These are phyloP conservation scores for Blastobotrys aristatus DNA, from an alignment of 1,139 yeast genomes.

Conservation along the genomic window DNA sequence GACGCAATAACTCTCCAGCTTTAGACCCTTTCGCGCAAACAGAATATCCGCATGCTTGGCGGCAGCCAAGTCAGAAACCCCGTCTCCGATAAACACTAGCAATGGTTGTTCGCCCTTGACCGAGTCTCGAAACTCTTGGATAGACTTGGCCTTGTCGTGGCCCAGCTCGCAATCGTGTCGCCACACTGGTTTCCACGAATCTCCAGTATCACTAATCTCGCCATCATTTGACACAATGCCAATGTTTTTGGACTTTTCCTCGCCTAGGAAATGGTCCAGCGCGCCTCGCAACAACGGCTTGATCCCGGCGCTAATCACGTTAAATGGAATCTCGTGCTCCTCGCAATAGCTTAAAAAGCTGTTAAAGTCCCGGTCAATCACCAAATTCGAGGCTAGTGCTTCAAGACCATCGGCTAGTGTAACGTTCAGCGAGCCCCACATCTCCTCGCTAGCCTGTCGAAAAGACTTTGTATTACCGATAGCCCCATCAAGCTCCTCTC, in stretches of 20 bases:
- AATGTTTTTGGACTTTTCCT: slow-evolving; percentile 48
- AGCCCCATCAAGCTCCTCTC: slow-evolving; percentile 36
- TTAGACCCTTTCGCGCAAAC: slow-evolving; percentile 41
- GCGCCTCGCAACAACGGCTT: slow-evolving; percentile 58
- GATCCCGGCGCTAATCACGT: slow-evolving; percentile 65
- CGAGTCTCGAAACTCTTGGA: slow-evolving; percentile 13
- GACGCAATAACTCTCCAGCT: slow-evolving; percentile 40
- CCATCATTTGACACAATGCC: slow-evolving; percentile 60
- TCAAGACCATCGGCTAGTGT: slow-evolving; percentile 51
- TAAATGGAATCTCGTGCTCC: slow-evolving; percentile 49
- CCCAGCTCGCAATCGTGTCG: slow-evolving; percentile 59
- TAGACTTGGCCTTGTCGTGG: slow-evolving; percentile 58
- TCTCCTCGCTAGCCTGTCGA: slow-evolving; percentile 41
- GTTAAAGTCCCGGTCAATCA: slow-evolving; percentile 57
- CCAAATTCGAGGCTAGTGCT: slow-evolving; percentile 46
- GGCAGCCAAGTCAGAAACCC: slow-evolving; percentile 44
- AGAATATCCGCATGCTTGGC: slow-evolving; percentile 42
- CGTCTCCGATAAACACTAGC: slow-evolving; percentile 42
- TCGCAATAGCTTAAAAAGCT: slow-evolving; percentile 52
- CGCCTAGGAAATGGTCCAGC: slow-evolving; percentile 53
- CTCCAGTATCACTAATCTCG: slow-evolving; percentile 36
- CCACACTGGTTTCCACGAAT: slow-evolving; percentile 55
- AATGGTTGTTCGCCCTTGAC: slow-evolving; percentile 29
- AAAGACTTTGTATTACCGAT: slow-evolving; percentile 37
- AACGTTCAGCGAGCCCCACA: slow-evolving; percentile 43